A percentile compares a stretch with the other conserved stretches of the same genome.
Conservation (phyloP, 1,284 basidiomycete species). For the Spongispora temasekensis region DNA sequence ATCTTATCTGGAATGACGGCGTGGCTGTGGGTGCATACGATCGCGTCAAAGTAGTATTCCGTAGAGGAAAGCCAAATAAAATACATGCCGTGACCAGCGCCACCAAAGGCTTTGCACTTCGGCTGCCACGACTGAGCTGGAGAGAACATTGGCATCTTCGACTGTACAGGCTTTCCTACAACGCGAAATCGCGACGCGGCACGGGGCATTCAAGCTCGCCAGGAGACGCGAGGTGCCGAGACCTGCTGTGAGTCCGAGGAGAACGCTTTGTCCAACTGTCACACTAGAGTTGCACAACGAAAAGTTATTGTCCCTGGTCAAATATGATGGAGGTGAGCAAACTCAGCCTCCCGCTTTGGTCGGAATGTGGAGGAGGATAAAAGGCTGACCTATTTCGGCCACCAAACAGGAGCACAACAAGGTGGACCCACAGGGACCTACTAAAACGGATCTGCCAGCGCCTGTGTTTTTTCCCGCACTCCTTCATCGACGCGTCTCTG, state of each 20-base stretch:
- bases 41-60: neutral
- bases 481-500: slow-evolving; percentile 29
- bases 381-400: slow-evolving; percentile 9
- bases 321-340: slow-evolving; percentile 18
- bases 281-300: too few species aligned
- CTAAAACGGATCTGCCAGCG: slow-evolving; percentile 29
- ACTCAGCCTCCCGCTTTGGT: slow-evolving; percentile 15
- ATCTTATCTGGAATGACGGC: neutral
- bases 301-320: too few species aligned
- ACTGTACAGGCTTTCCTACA: too few species aligned
- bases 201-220: too few species aligned
- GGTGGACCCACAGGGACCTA: slow-evolving; percentile 38
- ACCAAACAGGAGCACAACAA: slow-evolving; percentile 35
- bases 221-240: too few species aligned
- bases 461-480: slow-evolving; percentile 26
- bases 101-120: neutral
- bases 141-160: too few species aligned
- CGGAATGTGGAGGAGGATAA: slow-evolving; percentile 5
- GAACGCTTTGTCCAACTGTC: too few species aligned
- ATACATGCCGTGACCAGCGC: neutral
- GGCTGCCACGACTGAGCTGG: neutral
- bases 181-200: neutral
- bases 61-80: neutral
- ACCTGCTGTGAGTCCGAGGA: too few species aligned
- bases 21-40: neutral